Evolutionary conservation across 2,329 filamentous ascomycete species (phyloP).

Genomic region (Colletotrichum filicis): DNA sequence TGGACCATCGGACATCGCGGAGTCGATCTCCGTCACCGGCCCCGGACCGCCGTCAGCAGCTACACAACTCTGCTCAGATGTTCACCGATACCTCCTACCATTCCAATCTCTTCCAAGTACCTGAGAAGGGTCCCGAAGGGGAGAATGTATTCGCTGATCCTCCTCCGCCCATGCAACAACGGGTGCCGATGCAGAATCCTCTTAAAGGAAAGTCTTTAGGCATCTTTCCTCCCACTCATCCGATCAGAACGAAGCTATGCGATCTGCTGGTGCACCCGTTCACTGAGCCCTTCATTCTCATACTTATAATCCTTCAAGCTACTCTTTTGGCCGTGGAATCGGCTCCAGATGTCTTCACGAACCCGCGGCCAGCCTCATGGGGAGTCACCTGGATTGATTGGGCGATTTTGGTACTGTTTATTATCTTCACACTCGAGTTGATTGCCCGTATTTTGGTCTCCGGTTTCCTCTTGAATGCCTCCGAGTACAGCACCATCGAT

Average conservation of each 20-base stretch:
- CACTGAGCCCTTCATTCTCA: conserved; percentile 86
- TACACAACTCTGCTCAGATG: conserved; percentile 46
- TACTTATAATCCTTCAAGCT: conserved; percentile 89
- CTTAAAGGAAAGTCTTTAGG: conserved; percentile 88
- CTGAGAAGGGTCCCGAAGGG: conserved; percentile 57
- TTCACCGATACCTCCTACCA: conserved; percentile 61
- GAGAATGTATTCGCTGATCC: conserved; percentile 44
- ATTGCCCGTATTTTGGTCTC: conserved; percentile 89
- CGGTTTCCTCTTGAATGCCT: conserved; percentile 89
- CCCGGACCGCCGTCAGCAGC: conserved; percentile 62
- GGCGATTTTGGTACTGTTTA: conserved; percentile 83
- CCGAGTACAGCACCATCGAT: conserved; percentile 92
- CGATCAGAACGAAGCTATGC: conserved; percentile 78
- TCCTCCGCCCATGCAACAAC: conserved; percentile 44
- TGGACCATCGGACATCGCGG: conserved; percentile 77
- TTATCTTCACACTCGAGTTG: conserved; percentile 90
- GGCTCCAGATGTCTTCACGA: conserved; percentile 74
- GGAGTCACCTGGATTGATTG: conserved; percentile 78
- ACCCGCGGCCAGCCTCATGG: conserved; percentile 73
- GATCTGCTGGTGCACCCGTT: conserved; percentile 87
- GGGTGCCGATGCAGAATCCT: conserved; percentile 72
- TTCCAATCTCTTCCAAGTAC: conserved; percentile 57
- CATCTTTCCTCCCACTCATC: conserved; percentile 83
- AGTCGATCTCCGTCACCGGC: conserved; percentile 68
- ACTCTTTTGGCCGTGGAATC: conserved; percentile 89